Evolutionary conservation across 345 rosid species (phyloP).

Genomic region (sweet orange (Citrus sinensis)): DNA sequence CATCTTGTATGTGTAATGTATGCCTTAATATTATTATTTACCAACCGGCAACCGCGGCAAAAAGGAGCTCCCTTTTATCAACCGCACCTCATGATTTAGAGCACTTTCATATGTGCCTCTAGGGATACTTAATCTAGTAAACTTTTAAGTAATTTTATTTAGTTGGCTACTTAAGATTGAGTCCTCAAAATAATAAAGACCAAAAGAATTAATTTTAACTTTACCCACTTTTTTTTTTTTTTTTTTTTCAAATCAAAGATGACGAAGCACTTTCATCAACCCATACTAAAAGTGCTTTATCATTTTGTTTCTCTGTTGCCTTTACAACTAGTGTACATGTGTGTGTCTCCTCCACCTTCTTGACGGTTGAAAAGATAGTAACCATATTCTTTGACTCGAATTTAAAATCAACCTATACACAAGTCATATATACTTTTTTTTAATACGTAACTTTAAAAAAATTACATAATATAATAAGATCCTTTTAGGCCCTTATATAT

Average conservation of each 20-base stretch:
- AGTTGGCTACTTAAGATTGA: too few species aligned
- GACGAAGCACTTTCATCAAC: too few species aligned
- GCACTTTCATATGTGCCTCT: not conserved
- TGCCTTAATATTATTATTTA: not conserved
- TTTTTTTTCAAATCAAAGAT: too few species aligned
- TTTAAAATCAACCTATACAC: not conserved
- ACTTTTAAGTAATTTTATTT: too few species aligned
- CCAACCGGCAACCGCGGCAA: slow-evolving; percentile 6
- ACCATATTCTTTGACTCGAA: not conserved
- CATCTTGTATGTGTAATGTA: not conserved
- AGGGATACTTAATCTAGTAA: too few species aligned
- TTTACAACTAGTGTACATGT: not conserved
- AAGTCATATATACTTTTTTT: too few species aligned
- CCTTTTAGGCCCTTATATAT: not conserved
- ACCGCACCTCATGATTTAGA: not conserved
- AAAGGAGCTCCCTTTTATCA: slow-evolving; percentile 1
- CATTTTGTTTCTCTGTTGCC: not conserved
- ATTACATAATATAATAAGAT: too few species aligned
- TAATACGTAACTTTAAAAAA: too few species aligned
- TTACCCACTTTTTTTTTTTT: too few species aligned
- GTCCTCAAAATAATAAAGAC: too few species aligned
- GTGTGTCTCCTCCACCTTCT: too few species aligned
- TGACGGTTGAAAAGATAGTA: not conserved
- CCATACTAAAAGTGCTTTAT: not conserved
- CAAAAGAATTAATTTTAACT: too few species aligned